Base-by-base conservation (phyloP, 1,284 basidiomycete species). In the Tylopilus orsonianus region DNA sequence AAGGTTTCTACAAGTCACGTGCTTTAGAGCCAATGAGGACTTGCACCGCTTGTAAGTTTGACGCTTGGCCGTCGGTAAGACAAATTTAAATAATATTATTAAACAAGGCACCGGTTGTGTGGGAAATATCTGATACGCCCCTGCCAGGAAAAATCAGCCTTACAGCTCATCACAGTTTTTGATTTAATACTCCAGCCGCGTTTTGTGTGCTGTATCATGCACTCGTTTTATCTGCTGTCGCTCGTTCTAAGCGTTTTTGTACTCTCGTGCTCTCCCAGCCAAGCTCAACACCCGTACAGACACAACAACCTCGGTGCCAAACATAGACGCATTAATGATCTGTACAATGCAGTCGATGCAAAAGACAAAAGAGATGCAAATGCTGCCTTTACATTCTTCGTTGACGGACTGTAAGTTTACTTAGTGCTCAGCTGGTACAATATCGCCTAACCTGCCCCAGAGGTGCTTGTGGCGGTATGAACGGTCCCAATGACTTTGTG, bases 391-490 rank as follows among this genome's bases (percentile, higher is more conserved):
- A 68, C 62, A 50, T 67, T 59, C 38, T 64, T 66, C 23, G 2
- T 5, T 1, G 61, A 60, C 30, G 62, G 62, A 47, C 39, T 12
- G 62, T 68, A 29, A 52, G 62, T 53, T 5, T 39, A 4, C 18
- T 23, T 7, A 10, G 6, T 20, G 4, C 7, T 16, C 39, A 3
- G 18, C n/a, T 20, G 20, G 18, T 27, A 16, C n/a, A 41, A 40
- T n/a, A 27, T 48, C 26, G 12, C 22, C 22, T 47, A 29, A 49
- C 26, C 8, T 32, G 14, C 33, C 14, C 32, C 42, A 64, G 65
- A 50, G 66, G 64, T 41, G 61, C 66, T 4, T 68, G 62, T 37
- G 66, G 62, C 13, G 10, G 3, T 34, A 41, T 33, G 13, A 66
- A 57, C 18, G n/a, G 42, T 35, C 53, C 65, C 30, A 44, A 26